Base-by-base conservation (phyloP, 2,329 filamentous ascomycete genomes). In the Diaporthe eres region DNA sequence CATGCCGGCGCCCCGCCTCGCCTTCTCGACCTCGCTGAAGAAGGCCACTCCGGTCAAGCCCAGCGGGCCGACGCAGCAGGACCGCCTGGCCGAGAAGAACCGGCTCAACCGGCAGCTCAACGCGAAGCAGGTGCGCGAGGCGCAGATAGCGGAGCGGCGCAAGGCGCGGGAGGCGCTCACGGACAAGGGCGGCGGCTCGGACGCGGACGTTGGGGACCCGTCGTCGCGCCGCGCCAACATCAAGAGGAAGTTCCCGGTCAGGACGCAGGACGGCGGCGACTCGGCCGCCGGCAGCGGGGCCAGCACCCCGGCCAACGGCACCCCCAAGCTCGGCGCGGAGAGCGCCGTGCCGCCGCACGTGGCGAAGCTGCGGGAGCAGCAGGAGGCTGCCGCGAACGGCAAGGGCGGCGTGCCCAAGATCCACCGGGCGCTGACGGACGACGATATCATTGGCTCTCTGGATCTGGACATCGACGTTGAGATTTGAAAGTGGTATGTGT, bases 391-490 rank as follows among this genome's bases (percentile, higher is more conserved):
- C 77, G 84, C 84, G 75, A 81, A 81, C 77, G 88, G 92, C 79
- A 91, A 90, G 84, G 91, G 90, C 80, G 90, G 90, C 17, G 84
- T 92, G 76, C 89, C 91, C 4, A 92, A 92, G 17, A 94, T 95
- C 67, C 94, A 96, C 81, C 92, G 94, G 85, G 92, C 93, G 42
- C 90, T 95, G 75, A 93, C 94, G 87, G 96, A 98, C 77, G 97
- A 98, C 82, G 97, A 98, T 81, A 94, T 98, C 74, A 96, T 98
- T 83, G 95, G 94, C 1, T 90, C 92, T 37, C 87, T 98, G 87
- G 97, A 98, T 83, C 86, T 98, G 80, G 96, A 95, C 39, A 95
- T 98, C 82, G 96, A 98, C 80, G 92, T 98, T 80, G 95, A 98
- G 79, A 95, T 98, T 15, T 73, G 58, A 73, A 15, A 9, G 44